Conservation (phyloP, 2,329 filamentous ascomycete species). For the Incumbomyces lentus region DNA sequence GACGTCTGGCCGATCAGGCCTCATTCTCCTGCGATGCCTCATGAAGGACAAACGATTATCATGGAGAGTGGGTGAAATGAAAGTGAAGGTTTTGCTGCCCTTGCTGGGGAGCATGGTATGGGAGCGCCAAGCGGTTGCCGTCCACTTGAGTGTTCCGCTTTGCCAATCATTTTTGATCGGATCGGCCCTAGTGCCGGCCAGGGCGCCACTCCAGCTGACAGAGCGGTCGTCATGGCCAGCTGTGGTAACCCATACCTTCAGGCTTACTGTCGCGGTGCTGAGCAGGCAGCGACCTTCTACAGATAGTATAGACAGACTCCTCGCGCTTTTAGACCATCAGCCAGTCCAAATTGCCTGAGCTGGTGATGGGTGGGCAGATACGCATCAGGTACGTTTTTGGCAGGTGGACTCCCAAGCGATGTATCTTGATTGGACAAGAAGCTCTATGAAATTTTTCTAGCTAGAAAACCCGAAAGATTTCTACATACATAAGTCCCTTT, state of each 20-base stretch:
- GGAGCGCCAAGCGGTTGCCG: constrained; percentile 3
- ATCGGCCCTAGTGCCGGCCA: neutral
- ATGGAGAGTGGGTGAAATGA: neutral
- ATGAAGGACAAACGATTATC: neutral
- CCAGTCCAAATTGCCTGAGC: too few species aligned
- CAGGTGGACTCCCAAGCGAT: neutral
- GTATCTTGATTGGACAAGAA: neutral
- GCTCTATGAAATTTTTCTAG: neutral
- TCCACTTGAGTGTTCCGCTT: constrained; percentile 1
- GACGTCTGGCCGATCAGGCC: too few species aligned
- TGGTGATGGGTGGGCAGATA: too few species aligned
- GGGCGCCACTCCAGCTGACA: neutral
- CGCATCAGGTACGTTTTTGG: neutral
- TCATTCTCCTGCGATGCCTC: too few species aligned
- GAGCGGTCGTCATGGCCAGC: neutral
- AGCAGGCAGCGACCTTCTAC: neutral
- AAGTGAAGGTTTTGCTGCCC: constrained; percentile 3
- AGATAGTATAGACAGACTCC: neutral
- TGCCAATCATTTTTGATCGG: constrained; percentile 1
- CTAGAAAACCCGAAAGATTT: neutral
- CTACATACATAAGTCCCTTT: too few species aligned
- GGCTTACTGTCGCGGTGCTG: neutral
- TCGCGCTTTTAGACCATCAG: too few species aligned
- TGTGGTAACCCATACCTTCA: neutral
- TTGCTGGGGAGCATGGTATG: neutral